Conservation (phyloP, 2,329 filamentous ascomycete genomes). For the Penicillium rolfsii region DNA sequence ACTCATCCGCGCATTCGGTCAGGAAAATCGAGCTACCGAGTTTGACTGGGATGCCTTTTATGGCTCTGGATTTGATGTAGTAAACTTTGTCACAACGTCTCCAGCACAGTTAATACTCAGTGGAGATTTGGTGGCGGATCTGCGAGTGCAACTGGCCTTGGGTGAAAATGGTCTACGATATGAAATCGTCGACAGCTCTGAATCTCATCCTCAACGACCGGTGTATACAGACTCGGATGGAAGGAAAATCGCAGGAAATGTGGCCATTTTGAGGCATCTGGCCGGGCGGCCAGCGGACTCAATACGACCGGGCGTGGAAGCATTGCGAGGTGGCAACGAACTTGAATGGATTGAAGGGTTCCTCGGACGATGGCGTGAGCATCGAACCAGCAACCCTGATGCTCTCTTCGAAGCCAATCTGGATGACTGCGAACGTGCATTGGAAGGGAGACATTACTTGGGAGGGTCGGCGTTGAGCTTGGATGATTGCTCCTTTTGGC, state of each 20-base stretch:
- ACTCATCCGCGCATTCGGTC: constrained; percentile 78
- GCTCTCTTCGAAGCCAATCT: constrained; percentile 25
- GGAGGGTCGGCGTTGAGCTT: constrained; percentile 42
- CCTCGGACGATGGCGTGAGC: constrained; percentile 36
- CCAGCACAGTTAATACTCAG: constrained; percentile 38
- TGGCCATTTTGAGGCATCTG: constrained; percentile 40
- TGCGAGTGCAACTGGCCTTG: constrained; percentile 44
- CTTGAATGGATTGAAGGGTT: constrained; percentile 37
- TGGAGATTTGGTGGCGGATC: constrained; percentile 40
- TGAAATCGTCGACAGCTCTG: constrained; percentile 12
- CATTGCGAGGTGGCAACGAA: constrained; percentile 34
- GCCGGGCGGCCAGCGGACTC: constrained; percentile 26
- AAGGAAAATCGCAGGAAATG: constrained; percentile 34
- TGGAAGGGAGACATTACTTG: constrained; percentile 41
- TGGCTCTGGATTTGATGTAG: constrained; percentile 79
- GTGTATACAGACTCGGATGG: constrained; percentile 38
- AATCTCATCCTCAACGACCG: constrained; percentile 27
- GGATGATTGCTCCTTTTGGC: constrained; percentile 51
- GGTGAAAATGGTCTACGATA: constrained; percentile 47
- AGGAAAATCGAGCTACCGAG: constrained; percentile 73
- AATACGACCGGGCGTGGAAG: constrained; percentile 32
- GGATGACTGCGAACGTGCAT: constrained; percentile 38
- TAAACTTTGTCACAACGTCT: constrained; percentile 51
- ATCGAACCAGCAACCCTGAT: constrained; percentile 11
- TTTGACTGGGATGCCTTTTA: constrained; percentile 78